Evolutionary conservation across 495 filamentous ascomycete species (phyloP).

Genomic region (Chaetomium tenue): DNA sequence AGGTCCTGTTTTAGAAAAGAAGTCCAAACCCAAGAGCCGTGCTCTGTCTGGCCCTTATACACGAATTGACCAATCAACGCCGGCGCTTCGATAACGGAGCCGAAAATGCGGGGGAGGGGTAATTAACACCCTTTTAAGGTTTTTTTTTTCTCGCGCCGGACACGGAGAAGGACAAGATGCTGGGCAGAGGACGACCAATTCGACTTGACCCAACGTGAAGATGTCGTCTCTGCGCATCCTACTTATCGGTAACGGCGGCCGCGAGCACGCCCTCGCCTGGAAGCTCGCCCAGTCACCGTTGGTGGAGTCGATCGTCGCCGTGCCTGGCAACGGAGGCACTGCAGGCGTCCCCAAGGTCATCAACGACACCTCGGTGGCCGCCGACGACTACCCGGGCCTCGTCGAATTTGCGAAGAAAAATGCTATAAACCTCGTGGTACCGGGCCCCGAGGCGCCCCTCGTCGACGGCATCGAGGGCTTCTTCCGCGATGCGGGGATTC

Average conservation of each 20-base stretch:
- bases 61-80: slow-evolving; percentile 18
- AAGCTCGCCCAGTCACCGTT: slow-evolving; percentile 78
- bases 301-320: slow-evolving; percentile 63
- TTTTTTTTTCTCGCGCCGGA: slow-evolving; percentile 1
- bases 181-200: slow-evolving; percentile 13
- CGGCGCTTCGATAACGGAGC: slow-evolving; percentile 14
- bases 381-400: slow-evolving; percentile 73
- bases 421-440: slow-evolving; percentile 78
- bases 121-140: background rate
- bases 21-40: too few relatives aligned
- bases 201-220: slow-evolving; percentile 12
- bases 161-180: slow-evolving; percentile 11
- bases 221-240: slow-evolving; percentile 58
- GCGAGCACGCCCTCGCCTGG: slow-evolving; percentile 95
- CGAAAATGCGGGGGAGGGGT: slow-evolving; percentile 23
- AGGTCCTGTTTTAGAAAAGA: too few relatives aligned
- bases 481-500: slow-evolving; percentile 75
- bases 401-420: slow-evolving; percentile 71
- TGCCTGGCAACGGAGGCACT: slow-evolving; percentile 90
- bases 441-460: slow-evolving; percentile 90
- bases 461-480: slow-evolving; percentile 84
- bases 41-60: too few relatives aligned
- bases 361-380: slow-evolving; percentile 65
- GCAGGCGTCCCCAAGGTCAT: slow-evolving; percentile 65
- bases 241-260: slow-evolving; percentile 86